Evolutionary conservation across 2,329 filamentous ascomycete species (phyloP), one percentile per base, ranked within the genome.

Genomic region (Aureobasidium sp.): DNA sequence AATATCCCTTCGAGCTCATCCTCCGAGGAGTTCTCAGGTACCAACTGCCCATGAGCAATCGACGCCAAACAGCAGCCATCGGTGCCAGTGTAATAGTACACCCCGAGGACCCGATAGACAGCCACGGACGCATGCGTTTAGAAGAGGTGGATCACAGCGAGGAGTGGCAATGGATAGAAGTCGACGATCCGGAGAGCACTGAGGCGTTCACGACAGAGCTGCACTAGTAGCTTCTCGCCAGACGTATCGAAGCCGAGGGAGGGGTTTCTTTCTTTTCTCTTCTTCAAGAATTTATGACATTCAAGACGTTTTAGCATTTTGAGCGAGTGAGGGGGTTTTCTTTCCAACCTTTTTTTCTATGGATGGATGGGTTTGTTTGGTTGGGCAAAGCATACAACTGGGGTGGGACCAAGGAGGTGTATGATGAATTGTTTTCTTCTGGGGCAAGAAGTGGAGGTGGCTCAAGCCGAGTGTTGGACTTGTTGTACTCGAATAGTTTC

Each of bases 1-100:
- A 95, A 65, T 89, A 96, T 72, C 89, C 93, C 46, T 99, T 97
- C 67, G 90, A 96, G 66, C 81, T 99, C 51, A 93, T 97, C 63
- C 83, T 99, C 43, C 87, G 94, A 67, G 94, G 94, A 23, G 88
- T 94, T 15, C 79, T 99, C 66, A 91, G 92, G 69, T 99, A 99
- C 69, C 79, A 83, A 63, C 74, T 86, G 3, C 84, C 84, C 8
- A 74, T 87, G 59, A 82, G 78, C 62, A 81, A 80, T 4, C 75
- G 77, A 17, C 75, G 75, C 43, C 75, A 79, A 66, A 81, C 77
- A n/a, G 79, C 80, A 68, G 77, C 69, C 65, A 73, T 81, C 33
- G 75, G 71, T 15, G 74, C 73, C 11, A 73, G 69, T 49, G 69
- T 76, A 17, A 61, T 71, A 53, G 74, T 77, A 21, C 69, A 74